These are phyloP conservation scores for Lachnellula willkommii DNA, from an alignment of 2,329 filamentous ascomycete genomes.

Conservation along the genomic window DNA sequence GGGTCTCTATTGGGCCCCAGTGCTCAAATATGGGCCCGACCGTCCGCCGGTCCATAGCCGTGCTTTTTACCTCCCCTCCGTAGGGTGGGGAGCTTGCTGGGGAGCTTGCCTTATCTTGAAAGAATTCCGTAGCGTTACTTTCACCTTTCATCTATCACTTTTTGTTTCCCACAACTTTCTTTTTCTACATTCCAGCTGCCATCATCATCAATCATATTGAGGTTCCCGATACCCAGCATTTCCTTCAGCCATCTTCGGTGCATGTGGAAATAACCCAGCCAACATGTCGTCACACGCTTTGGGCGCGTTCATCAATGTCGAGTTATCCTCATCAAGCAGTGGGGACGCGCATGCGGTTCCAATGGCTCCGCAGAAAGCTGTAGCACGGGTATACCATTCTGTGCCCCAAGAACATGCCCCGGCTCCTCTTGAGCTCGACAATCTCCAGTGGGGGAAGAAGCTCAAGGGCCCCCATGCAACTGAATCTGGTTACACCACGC, in stretches of 20 bases:
- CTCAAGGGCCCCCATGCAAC: constrained; percentile 12
- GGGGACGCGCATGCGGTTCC: constrained; percentile 11
- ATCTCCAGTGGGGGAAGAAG: constrained; percentile 21
- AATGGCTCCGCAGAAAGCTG: constrained; percentile 26
- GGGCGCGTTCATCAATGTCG: constrained; percentile 24
- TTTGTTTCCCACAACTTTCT: not conserved
- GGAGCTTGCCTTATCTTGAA: not conserved
- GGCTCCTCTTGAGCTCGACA: constrained; percentile 26
- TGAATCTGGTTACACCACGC: not conserved
- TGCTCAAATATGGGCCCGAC: not conserved
- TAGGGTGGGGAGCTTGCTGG: not conserved
- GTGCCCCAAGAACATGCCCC: constrained; percentile 18
- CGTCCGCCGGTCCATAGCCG: not conserved
- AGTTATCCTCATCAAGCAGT: constrained; percentile 14
- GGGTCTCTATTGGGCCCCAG: not conserved
- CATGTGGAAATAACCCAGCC: not conserved
- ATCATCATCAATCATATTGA: not conserved
- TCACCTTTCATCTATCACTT: not conserved
- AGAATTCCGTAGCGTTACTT: not conserved
- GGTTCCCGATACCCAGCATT: too few relatives aligned
- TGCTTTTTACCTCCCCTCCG: not conserved
- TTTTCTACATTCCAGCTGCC: not conserved
- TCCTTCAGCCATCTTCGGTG: not conserved
- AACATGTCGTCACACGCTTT: constrained; percentile 24
- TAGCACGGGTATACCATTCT: constrained; percentile 28